phyloP scores from a whole-genome alignment of 2,329 filamentous ascomycete species.

The Aureobasidium sp. region DNA sequence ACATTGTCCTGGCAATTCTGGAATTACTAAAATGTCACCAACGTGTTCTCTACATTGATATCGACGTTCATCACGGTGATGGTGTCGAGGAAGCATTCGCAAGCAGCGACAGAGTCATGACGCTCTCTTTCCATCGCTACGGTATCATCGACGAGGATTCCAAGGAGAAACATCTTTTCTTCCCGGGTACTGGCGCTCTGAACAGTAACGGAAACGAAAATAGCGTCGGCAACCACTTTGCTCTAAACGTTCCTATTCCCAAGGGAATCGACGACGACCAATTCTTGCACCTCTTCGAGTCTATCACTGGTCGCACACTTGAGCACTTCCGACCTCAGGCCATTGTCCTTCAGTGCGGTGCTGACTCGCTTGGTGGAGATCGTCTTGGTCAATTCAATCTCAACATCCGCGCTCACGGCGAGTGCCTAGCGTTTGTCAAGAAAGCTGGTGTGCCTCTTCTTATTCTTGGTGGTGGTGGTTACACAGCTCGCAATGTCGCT shows the following conservation, averaged over 20 bases:
- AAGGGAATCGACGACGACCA: slow-evolving; percentile 63
- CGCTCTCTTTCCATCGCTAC: slow-evolving; percentile 94
- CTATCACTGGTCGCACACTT: slow-evolving; percentile 68
- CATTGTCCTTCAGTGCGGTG: slow-evolving; percentile 91
- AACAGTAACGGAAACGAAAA: slow-evolving; percentile 60
- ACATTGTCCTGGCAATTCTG: slow-evolving; percentile 89
- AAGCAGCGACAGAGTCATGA: slow-evolving; percentile 83
- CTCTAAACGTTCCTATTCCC: slow-evolving; percentile 60
- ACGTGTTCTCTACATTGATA: slow-evolving; percentile 88
- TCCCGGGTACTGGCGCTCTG: slow-evolving; percentile 59
- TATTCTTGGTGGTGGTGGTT: slow-evolving; percentile 88
- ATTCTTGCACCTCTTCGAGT: slow-evolving; percentile 78
- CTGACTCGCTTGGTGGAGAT: slow-evolving; percentile 89
- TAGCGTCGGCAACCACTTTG: slow-evolving; percentile 66
- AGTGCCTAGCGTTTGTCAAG: slow-evolving; percentile 86
- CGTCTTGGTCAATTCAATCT: slow-evolving; percentile 92
- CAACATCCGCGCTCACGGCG: slow-evolving; percentile 87
- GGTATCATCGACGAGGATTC: slow-evolving; percentile 47
- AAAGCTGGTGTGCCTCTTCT: slow-evolving; percentile 70
- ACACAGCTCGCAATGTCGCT: slow-evolving; percentile 93
- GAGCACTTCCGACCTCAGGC: slow-evolving; percentile 79
- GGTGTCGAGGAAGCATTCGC: slow-evolving; percentile 88
- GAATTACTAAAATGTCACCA: slow-evolving; percentile 75
- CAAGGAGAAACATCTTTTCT: slow-evolving; percentile 50
- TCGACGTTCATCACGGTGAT: slow-evolving; percentile 86